Evolutionary conservation across 345 rosid genomes (phyloP), one percentile per base, ranked within the genome.

Genomic region (Arabidopsis suecica): DNA sequence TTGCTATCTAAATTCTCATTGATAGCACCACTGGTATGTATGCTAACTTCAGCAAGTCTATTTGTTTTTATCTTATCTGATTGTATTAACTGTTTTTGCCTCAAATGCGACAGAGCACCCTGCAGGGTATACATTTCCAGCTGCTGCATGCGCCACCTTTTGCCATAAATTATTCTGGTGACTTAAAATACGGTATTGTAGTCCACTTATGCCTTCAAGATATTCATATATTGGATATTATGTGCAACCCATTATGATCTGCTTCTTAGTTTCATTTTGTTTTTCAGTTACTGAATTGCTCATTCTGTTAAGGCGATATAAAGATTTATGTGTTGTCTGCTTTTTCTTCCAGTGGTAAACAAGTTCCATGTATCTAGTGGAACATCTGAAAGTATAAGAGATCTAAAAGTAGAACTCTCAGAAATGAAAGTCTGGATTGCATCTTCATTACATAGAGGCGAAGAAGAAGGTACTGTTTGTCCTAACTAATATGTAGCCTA

Each of bases 361-460:
- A 88, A 83, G 62, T 77, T 54, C 70, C 84, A 82, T 56, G 66
- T 55, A 74, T 75, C 80, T 59, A 63, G 45, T 71, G 79, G 56
- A 74, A 75, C 78, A 42, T 64, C 36, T 3, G 77, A 72, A 59
- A 76, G 80, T 68, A 61, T 86, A 51, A 85, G 82, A 67, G 86
- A 81, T 71, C 75, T 93, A 80, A 82, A 85, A 81, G 77, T 30
- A 65, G 86, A 86, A 61, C 86, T 93, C 78, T 75, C 73, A 40
- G 77, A 78, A 36, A 86, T 73, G 83, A 81, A 81, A 71, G 89
- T 91, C 53, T 93, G 98, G 97, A 88, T 93, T 85, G 97, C 98
- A 77, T 83, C 98, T 63, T 93, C 98, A 34, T 81, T 93, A 62
- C 98, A 93, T 79, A 76, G 68, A 78, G 94, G 97, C 45, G 98